Conservation (phyloP, 192 early-diverging fungal genomes). For the Kickxella alabastrina region DNA sequence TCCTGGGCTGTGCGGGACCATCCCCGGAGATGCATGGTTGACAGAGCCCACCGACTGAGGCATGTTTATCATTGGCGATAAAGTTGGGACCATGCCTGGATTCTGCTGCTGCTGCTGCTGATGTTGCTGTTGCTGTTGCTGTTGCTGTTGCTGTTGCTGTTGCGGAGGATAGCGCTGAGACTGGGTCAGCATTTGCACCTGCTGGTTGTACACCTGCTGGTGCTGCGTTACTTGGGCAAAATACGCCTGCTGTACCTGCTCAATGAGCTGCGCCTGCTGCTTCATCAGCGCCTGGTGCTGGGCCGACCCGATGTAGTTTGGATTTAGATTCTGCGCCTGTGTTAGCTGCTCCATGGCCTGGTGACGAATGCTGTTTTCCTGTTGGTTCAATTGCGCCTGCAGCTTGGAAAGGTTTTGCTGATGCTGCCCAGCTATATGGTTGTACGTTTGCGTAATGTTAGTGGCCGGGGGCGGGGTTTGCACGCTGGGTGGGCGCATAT, state of each 20-base stretch:
- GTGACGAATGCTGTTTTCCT: constrained; percentile 26
- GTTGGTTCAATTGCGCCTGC: constrained; percentile 35
- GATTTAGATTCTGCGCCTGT: constrained; percentile 37
- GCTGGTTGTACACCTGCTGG: constrained; percentile 34
- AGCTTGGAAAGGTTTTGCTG: constrained; percentile 35
- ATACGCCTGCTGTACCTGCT: constrained; percentile 34
- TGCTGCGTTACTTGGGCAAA: constrained; percentile 24
- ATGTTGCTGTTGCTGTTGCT: constrained; percentile 24
- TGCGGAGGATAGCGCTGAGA: constrained; percentile 12
- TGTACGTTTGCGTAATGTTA: constrained; percentile 16
- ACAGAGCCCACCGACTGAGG: not conserved
- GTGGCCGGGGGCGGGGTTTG: constrained; percentile 1
- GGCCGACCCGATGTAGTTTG: constrained; percentile 26
- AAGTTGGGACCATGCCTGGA: constrained; percentile 7
- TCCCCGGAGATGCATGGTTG: not conserved
- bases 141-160: constrained; percentile 3
- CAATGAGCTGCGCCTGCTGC: constrained; percentile 42
- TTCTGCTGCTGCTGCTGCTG: constrained; percentile 4
- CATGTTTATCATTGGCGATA: not conserved
- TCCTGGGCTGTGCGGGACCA: constrained; percentile 10
- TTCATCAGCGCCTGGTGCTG: constrained; percentile 34
- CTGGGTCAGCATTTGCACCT: constrained; percentile 27
- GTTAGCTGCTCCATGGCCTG: constrained; percentile 23
- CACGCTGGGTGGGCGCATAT: constrained; percentile 1
- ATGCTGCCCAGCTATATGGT: constrained; percentile 18